Conservation (phyloP, 768 basidiomycete species). For the Mycena albidolilacea region DNA sequence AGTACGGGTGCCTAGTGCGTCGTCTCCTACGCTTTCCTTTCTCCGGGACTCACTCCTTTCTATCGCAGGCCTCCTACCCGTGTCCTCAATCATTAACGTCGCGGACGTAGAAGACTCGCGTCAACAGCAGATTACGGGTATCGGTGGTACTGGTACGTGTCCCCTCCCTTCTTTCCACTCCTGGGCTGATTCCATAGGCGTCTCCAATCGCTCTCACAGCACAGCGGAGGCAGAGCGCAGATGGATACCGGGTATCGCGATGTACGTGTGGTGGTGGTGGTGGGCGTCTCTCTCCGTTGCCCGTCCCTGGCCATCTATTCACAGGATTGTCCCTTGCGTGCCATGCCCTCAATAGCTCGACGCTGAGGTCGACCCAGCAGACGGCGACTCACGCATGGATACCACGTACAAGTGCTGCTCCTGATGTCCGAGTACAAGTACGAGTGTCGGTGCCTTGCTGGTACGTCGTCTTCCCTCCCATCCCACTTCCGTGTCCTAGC, state of each 20-base stretch:
- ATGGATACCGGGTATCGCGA: no score
- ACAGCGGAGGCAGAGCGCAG: no score
- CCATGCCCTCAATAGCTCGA: constrained; percentile 1
- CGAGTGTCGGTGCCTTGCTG: background rate
- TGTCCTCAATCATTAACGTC: constrained; percentile 4
- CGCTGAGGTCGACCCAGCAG: constrained; percentile 7
- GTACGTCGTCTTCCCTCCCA: background rate
- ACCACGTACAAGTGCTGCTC: background rate
- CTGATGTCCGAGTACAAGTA: background rate
- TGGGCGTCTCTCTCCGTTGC: background rate
- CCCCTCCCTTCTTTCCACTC: background rate
- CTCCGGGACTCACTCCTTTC: no score
- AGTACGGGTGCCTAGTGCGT: no score
- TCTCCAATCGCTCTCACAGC: background rate
- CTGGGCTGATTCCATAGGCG: background rate
- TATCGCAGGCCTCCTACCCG: no score
- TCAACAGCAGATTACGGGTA: background rate
- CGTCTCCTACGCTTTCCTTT: no score
- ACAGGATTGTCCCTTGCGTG: constrained; percentile 6
- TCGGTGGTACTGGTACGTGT: constrained; percentile 4
- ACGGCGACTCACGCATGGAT: background rate
- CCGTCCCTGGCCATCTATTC: background rate
- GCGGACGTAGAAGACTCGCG: background rate
- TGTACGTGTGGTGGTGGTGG: no score
- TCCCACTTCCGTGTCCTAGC: constrained; percentile 6